Percentiles rank a stretch among this genome's conserved stretches.
These are phyloP conservation scores for Hirsutella thompsonii DNA, from an alignment of 2,329 filamentous ascomycete species.

Conservation along the genomic window DNA sequence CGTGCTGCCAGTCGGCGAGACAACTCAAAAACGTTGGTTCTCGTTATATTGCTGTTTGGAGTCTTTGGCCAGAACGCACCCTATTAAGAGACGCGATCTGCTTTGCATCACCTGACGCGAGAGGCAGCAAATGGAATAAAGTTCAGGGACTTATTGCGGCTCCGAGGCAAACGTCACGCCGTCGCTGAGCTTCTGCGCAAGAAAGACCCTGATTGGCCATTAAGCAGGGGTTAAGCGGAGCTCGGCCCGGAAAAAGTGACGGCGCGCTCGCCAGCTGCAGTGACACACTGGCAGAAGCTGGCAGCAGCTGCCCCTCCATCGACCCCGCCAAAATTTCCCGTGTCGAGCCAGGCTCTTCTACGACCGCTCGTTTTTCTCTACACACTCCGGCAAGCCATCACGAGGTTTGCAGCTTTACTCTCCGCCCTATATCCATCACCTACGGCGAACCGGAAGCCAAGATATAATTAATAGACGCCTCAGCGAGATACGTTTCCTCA, in stretches of 20 bases:
- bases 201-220: too few relatives aligned
- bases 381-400: not conserved
- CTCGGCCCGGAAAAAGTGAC: slow-evolving; percentile 15
- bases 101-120: too few relatives aligned
- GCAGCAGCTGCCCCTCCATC: slow-evolving; percentile 17
- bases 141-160: too few relatives aligned
- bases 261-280: not conserved
- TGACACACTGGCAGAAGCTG: not conserved
- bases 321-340: slow-evolving; percentile 18
- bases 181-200: too few relatives aligned
- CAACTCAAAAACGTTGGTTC: too few relatives aligned
- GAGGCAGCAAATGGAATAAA: too few relatives aligned
- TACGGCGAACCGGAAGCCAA: not conserved
- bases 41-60: too few relatives aligned
- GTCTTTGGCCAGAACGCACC: too few relatives aligned
- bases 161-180: too few relatives aligned
- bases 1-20: not conserved
- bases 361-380: not conserved
- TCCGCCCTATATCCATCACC: not conserved
- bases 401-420: not conserved
- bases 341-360: not conserved
- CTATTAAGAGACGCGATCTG: too few relatives aligned
- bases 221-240: not conserved
- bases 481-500: too few relatives aligned
- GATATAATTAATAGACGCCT: not conserved